A percentile compares a stretch with the other conserved stretches of the same genome.
Evolutionary conservation across 75 land plant species (phyloP).

Genomic region (Larix kaempferi): DNA sequence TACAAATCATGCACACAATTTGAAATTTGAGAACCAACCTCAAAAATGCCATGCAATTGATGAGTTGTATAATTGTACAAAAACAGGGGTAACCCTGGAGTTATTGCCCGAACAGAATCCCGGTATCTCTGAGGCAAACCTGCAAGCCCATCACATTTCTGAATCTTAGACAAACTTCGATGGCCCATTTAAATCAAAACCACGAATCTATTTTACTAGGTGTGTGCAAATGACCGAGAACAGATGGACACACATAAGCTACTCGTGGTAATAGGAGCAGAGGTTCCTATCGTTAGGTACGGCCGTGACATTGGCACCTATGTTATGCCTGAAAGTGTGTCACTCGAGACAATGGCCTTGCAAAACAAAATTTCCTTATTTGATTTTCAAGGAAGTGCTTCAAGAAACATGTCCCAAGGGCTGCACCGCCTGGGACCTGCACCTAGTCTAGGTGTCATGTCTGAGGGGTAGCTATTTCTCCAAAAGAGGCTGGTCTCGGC

Average conservation of each 20-base stretch:
- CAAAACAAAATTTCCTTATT: too few species aligned
- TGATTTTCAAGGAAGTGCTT: too few species aligned
- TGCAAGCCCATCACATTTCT: conserved; percentile 17
- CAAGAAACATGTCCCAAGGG: too few species aligned
- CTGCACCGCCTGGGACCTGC: too few species aligned
- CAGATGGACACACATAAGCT: background rate
- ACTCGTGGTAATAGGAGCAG: background rate
- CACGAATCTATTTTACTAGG: background rate
- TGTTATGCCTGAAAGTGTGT: background rate
- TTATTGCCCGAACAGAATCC: conserved; percentile 95
- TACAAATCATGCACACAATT: background rate
- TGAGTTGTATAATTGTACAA: conserved; percentile 96
- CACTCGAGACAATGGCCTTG: too few species aligned
- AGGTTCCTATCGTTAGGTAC: background rate
- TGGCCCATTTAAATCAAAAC: background rate
- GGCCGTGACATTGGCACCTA: background rate
- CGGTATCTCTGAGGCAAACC: conserved; percentile 95
- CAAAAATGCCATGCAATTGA: conserved; percentile 95
- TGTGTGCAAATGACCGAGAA: background rate
- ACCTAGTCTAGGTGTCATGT: too few species aligned
- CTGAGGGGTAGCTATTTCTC: too few species aligned
- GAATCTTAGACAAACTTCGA: background rate
- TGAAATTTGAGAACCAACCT: conserved; percentile 46
- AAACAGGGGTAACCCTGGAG: conserved; percentile 82
- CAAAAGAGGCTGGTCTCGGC: too few species aligned